These are phyloP conservation scores for Sphagnum magellanicum DNA, from an alignment of 228 moss, liverwort and hornwort species.

Conservation along the genomic window DNA sequence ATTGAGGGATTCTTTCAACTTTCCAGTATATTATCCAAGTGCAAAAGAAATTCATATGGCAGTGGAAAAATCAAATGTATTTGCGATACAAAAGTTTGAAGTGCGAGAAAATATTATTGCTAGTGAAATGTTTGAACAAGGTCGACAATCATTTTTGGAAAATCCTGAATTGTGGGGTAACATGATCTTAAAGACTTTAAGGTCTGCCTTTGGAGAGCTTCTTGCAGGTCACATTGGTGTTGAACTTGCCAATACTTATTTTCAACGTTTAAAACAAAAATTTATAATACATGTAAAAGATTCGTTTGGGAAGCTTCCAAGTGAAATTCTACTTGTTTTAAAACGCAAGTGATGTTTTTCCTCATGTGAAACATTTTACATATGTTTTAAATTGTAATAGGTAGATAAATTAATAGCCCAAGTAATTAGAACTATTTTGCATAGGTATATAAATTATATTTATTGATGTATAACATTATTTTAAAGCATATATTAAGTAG, in stretches of 20 bases:
- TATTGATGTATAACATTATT: too few species aligned
- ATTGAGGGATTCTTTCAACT: conserved; percentile 25
- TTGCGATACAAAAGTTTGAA: conserved; percentile 16
- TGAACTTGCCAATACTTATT: conserved; percentile 12
- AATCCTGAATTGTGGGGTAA: conserved; percentile 13
- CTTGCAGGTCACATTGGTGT: conserved; percentile 25
- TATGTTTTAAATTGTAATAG: too few species aligned
- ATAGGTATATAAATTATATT: too few species aligned
- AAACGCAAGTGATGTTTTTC: too few species aligned
- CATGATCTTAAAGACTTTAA: conserved; percentile 6
- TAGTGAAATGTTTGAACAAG: not conserved
- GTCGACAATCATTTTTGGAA: conserved; percentile 3
- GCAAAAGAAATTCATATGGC: conserved; percentile 29
- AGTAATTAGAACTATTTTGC: too few species aligned
- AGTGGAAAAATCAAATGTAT: conserved; percentile 13
- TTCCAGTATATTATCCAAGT: conserved; percentile 18
- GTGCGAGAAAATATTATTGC: conserved; percentile 4
- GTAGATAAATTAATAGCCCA: too few species aligned
- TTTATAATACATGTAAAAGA: too few species aligned
- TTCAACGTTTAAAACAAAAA: conserved; percentile 6
- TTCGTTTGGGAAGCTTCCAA: too few species aligned
- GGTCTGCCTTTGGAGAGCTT: conserved; percentile 20
- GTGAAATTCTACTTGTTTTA: too few species aligned
- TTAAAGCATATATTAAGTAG: too few species aligned
- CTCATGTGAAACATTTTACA: too few species aligned